phyloP scores from a whole-genome alignment of 2,329 filamentous ascomycete species.

The Pseudogymnoascus sp. region DNA sequence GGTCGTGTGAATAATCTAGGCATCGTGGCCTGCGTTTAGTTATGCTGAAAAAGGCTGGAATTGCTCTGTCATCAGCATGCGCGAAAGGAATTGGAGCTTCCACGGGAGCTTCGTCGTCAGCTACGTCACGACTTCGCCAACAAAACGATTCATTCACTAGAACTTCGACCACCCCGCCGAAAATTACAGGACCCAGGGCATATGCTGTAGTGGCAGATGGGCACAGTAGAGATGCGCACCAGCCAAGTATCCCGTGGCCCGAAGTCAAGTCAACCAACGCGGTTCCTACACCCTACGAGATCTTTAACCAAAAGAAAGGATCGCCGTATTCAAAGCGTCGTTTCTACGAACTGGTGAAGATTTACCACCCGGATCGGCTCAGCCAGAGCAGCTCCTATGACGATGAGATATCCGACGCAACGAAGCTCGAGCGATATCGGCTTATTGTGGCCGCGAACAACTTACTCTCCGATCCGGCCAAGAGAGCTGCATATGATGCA shows the following conservation, averaged over 20 bases:
- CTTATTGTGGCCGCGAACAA: slow-evolving; percentile 82
- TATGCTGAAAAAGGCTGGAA: slow-evolving; percentile 42
- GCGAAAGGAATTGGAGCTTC: slow-evolving; percentile 32
- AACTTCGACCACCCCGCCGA: slow-evolving; percentile 14
- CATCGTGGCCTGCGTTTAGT: slow-evolving; percentile 17
- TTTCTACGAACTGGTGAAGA: slow-evolving; percentile 88
- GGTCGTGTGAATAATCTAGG: background rate
- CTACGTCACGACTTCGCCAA: slow-evolving; percentile 26
- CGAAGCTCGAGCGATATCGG: slow-evolving; percentile 80
- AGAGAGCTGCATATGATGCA: slow-evolving; percentile 73
- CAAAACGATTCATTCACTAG: slow-evolving; percentile 17
- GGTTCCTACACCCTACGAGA: slow-evolving; percentile 73
- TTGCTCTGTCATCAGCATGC: slow-evolving; percentile 33
- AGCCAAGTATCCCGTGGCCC: slow-evolving; percentile 28
- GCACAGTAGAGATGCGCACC: slow-evolving; percentile 33
- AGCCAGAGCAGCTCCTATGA: slow-evolving; percentile 31
- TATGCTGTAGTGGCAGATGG: slow-evolving; percentile 34
- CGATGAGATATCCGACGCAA: slow-evolving; percentile 49
- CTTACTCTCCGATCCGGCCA: slow-evolving; percentile 74
- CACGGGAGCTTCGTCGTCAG: slow-evolving; percentile 23
- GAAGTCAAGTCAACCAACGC: slow-evolving; percentile 26
- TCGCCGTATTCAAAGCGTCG: slow-evolving; percentile 73
- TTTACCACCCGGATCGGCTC: slow-evolving; percentile 83
- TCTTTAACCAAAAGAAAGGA: slow-evolving; percentile 56
- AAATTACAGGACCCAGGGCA: slow-evolving; percentile 21